phyloP scores from a whole-genome alignment of 306 rosid species.

The Ormosia semicastrata region DNA sequence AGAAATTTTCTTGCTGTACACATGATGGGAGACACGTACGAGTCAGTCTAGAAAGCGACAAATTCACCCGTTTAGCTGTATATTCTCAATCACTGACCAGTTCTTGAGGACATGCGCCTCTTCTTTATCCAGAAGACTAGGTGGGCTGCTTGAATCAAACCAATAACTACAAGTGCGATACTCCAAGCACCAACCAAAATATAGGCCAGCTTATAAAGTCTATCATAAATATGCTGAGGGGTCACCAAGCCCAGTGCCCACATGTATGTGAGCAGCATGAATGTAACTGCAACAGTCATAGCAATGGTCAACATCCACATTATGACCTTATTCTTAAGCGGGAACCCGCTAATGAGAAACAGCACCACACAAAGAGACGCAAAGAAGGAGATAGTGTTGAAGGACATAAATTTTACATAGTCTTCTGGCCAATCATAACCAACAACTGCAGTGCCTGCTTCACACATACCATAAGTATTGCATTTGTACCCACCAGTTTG shows the following conservation, averaged over 20 bases:
- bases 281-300: constrained; percentile 28
- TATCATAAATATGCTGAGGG: constrained; percentile 9
- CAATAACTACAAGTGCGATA: not conserved
- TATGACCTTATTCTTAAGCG: not conserved
- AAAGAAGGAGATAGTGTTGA: constrained; percentile 34
- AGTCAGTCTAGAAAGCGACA: no score
- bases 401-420: not conserved
- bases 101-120: not conserved
- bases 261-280: constrained; percentile 17
- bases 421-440: not conserved
- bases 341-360: constrained; percentile 39
- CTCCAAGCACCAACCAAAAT: not conserved
- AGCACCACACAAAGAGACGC: constrained; percentile 29
- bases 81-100: not conserved
- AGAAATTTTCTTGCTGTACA: not conserved
- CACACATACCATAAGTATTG: not conserved
- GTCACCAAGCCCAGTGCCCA: constrained; percentile 19
- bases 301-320: constrained; percentile 27
- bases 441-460: constrained; percentile 36
- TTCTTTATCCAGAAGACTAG: constrained; percentile 27
- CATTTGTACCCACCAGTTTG: not conserved
- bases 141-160: constrained; percentile 1
- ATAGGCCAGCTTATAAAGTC: not conserved
- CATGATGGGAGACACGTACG: not conserved
- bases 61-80: no score